Evolutionary conservation across 106 monocot species (phyloP), one percentile per base, ranked within the genome.

Genomic region (Acorus calamus): DNA sequence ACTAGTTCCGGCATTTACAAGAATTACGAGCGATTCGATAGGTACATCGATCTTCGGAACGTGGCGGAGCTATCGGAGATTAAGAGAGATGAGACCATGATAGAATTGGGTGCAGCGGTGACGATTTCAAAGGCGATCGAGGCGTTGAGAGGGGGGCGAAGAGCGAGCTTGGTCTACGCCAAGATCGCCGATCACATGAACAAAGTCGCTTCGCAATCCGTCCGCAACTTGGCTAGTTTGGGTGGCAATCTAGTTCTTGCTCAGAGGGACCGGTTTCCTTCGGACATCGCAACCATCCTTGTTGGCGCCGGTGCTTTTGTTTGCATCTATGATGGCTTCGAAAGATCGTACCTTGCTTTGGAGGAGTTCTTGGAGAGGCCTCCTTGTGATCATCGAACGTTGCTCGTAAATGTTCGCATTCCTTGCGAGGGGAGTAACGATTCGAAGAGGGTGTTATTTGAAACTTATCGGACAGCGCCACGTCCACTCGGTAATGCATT

Each of bases 241-340:
- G 92, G 92, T 54, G 92, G 92, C 44, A 93, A 93, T 63, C 2
- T 93, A 14, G 72, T 93, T 42, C 72, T 93, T 82, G 88, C 92
- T 47, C 88, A 93, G 49, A 88, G 77, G 55, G 53, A 66, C n/a
- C 76, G 78, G 13, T 93, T 93, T 63, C 76, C 87, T 9, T 93
- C 92, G 3, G 92, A 93, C 59, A 76, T 93, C 69, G 80, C 88
- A 10, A 93, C 92, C 0, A 76, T 93, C 47, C 80, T 93, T 70
- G 85, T 93, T 66, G 82, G 74, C 64, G 80, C 69, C 13, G 68
- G 71, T 61, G 68, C 92, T 50, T 80, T 53, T 51, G 73, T 93
- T 10, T 66, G 59, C 41, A 59, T 85, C 8, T 76, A 75, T 14
- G 53, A 51, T 6, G 65, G 56, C 45, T 78, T 78, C 46, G 49